Conservation (phyloP, 805 yeast species). For the Ogataea polymorpha region DNA sequence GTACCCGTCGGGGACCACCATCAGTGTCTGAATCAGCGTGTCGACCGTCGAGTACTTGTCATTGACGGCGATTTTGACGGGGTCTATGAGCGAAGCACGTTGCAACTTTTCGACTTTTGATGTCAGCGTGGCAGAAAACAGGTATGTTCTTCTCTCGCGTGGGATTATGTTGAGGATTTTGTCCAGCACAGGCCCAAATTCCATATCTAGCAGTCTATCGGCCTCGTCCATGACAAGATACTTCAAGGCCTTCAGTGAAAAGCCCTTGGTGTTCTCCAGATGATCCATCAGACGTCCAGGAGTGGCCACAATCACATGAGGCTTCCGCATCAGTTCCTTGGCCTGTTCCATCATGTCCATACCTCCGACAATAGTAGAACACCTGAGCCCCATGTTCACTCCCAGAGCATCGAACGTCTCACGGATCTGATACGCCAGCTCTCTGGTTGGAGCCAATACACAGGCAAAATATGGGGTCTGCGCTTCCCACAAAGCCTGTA, state of each 20-base stretch:
- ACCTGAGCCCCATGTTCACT: slow-evolving; percentile 83
- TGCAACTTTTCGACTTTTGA: slow-evolving; percentile 92
- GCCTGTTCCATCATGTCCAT: slow-evolving; percentile 99
- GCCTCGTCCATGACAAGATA: slow-evolving; percentile 96
- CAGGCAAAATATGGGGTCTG: slow-evolving; percentile 87
- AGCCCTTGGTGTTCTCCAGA: slow-evolving; percentile 88
- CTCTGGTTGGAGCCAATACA: slow-evolving; percentile 84
- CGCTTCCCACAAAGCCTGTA: slow-evolving; percentile 86
- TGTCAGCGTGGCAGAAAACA: slow-evolving; percentile 97
- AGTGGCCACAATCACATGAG: slow-evolving; percentile 93
- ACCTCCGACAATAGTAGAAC: slow-evolving; percentile 92
- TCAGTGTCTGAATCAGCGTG: slow-evolving; percentile 82
- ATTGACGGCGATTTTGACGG: slow-evolving; percentile 88
- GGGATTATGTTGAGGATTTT: slow-evolving; percentile 84
- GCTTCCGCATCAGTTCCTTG: slow-evolving; percentile 86
- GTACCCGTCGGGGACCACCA: slow-evolving; percentile 89
- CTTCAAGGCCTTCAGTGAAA: slow-evolving; percentile 71
- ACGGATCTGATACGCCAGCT: slow-evolving; percentile 81
- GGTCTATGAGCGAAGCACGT: slow-evolving; percentile 84
- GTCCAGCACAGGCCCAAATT: slow-evolving; percentile 92
- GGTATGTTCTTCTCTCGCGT: slow-evolving; percentile 72
- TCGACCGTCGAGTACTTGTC: slow-evolving; percentile 90
- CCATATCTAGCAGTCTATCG: slow-evolving; percentile 91
- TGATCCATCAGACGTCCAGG: slow-evolving; percentile 91
- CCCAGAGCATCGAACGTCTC: slow-evolving; percentile 96